Evolutionary conservation across 176 grass and related monocot species (phyloP).

Genomic region (Rhipidocladum racemiflorum): DNA sequence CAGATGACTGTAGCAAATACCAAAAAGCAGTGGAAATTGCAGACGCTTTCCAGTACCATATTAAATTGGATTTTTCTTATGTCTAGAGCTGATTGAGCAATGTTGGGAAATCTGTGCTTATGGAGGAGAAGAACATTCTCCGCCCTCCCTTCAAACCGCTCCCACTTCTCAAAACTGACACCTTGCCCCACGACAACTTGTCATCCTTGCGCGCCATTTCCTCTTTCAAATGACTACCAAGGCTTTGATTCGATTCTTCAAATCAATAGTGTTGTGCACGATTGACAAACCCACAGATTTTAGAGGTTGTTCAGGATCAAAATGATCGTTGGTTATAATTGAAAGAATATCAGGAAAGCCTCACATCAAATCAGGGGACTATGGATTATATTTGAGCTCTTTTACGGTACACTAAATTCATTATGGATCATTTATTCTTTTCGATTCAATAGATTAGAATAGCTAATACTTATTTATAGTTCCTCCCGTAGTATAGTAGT

Average conservation of each 20-base stretch:
- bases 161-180: slow-evolving; percentile 63
- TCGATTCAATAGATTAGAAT: too few relatives aligned
- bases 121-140: slow-evolving; percentile 70
- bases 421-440: too few relatives aligned
- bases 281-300: slow-evolving; percentile 44
- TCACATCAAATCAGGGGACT: too few relatives aligned
- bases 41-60: slow-evolving; percentile 39
- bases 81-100: slow-evolving; percentile 62
- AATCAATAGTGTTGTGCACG: slow-evolving; percentile 74
- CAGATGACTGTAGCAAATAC: background rate
- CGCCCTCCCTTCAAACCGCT: slow-evolving; percentile 71
- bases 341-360: too few relatives aligned
- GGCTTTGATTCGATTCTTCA: slow-evolving; percentile 77
- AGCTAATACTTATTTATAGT: too few relatives aligned
- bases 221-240: slow-evolving; percentile 76
- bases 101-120: slow-evolving; percentile 68
- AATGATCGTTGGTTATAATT: slow-evolving; percentile 65
- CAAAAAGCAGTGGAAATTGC: background rate
- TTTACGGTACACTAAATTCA: too few relatives aligned
- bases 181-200: slow-evolving; percentile 56
- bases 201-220: slow-evolving; percentile 60
- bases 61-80: slow-evolving; percentile 82
- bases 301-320: slow-evolving; percentile 68
- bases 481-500: too few relatives aligned
- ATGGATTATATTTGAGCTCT: too few relatives aligned